These are phyloP conservation scores for Monosporascus sp. DNA, from an alignment of 2,329 filamentous ascomycete species.

Conservation along the genomic window DNA sequence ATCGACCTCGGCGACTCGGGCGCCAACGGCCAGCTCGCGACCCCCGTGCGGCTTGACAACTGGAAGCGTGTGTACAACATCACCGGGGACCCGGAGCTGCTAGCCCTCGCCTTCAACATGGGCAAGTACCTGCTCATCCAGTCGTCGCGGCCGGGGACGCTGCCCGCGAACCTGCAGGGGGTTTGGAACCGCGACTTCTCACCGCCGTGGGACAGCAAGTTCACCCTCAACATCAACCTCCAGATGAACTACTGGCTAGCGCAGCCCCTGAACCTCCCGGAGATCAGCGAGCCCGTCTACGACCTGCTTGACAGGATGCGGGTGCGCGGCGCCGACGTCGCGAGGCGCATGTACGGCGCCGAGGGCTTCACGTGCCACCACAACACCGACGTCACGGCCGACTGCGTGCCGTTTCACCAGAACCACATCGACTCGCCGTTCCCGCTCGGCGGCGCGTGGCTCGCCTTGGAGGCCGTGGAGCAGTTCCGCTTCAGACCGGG, in stretches of 20 bases:
- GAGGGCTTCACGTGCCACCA: constrained; percentile 15
- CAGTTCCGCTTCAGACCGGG: constrained; percentile 4
- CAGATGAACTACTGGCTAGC: constrained; percentile 51
- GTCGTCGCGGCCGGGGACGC: constrained; percentile 2
- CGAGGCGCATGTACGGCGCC: constrained; percentile 16
- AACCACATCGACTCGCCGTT: constrained; percentile 5
- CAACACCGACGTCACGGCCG: constrained; percentile 19
- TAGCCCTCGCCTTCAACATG: constrained; percentile 26
- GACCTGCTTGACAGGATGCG: constrained; percentile 3
- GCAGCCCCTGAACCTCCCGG: constrained; percentile 2
- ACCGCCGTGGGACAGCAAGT: constrained; percentile 41
- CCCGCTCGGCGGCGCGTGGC: constrained; percentile 4
- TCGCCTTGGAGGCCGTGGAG: constrained; percentile 4
- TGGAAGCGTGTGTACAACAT: constrained; percentile 4
- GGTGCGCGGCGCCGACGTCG: constrained; percentile 18
- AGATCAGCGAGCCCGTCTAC: constrained; percentile 19
- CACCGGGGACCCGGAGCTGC: constrained; percentile 11
- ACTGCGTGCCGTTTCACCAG: constrained; percentile 9
- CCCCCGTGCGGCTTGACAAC: constrained; percentile 9
- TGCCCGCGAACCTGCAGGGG: constrained; percentile 39
- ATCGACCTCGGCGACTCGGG: constrained; percentile 16
- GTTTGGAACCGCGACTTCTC: constrained; percentile 38
- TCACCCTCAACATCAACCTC: constrained; percentile 46
- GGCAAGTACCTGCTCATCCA: constrained; percentile 19
- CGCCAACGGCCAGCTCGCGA: not conserved